A percentile compares a stretch with the other conserved stretches of the same genome.
Evolutionary conservation across 805 yeast species (phyloP).

Genomic region (Zygosaccharomyces lentus): DNA sequence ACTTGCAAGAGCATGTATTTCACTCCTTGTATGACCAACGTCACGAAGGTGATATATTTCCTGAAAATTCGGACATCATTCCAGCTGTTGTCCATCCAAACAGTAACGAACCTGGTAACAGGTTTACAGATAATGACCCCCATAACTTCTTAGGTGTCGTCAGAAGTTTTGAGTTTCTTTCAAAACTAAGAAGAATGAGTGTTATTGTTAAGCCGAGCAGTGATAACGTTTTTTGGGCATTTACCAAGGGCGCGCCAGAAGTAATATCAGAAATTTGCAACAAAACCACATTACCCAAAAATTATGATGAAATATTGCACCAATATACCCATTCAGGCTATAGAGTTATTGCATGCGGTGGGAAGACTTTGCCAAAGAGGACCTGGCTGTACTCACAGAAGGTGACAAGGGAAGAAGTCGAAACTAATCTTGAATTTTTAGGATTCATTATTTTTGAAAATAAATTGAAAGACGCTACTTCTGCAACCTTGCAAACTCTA

Average conservation of each 20-base stretch:
- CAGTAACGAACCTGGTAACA: conserved; percentile 26
- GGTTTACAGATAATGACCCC: conserved; percentile 36
- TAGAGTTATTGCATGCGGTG: conserved; percentile 93
- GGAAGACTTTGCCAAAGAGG: conserved; percentile 45
- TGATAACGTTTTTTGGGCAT: conserved; percentile 44
- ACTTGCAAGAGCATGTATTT: conserved; percentile 41
- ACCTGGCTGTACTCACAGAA: conserved; percentile 49
- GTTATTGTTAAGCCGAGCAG: conserved; percentile 56
- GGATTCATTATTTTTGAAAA: conserved; percentile 95
- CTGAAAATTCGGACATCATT: conserved; percentile 41
- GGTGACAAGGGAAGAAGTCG: conserved; percentile 60
- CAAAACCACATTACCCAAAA: conserved; percentile 63
- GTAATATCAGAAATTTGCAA: conserved; percentile 76
- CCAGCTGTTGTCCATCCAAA: conserved; percentile 51
- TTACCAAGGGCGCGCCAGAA: conserved; percentile 97
- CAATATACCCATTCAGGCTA: conserved; percentile 90
- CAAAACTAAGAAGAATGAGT: conserved; percentile 85
- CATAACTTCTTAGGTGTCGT: conserved; percentile 43
- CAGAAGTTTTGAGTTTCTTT: conserved; percentile 72
- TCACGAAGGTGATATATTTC: conserved; percentile 37
- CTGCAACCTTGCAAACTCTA: conserved; percentile 54
- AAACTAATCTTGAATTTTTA: conserved; percentile 61
- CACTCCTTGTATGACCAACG: conserved; percentile 38
- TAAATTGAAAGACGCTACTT: conserved; percentile 70
- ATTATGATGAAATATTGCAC: conserved; percentile 69